Conservation (phyloP, 228 moss, liverwort and hornwort species). For the Sphagnum fallax region DNA sequence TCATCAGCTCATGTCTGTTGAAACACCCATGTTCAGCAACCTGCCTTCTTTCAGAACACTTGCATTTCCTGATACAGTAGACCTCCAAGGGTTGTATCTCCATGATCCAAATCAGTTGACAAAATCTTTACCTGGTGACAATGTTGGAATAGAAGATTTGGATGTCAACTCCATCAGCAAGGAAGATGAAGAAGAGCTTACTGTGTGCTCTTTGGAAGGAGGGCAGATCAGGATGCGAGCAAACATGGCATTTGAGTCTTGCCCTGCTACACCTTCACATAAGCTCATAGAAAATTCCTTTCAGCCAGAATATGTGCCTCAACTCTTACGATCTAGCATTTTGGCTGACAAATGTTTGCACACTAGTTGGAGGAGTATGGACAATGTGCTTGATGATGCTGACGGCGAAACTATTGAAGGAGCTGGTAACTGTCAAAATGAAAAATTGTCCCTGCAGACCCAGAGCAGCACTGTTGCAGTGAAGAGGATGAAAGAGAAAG, state of each 20-base stretch:
- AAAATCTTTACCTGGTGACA: conserved; percentile 7
- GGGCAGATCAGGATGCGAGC: conserved; percentile 66
- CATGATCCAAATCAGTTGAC: background rate
- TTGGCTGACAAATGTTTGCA: conserved; percentile 8
- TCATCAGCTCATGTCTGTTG: background rate
- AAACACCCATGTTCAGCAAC: background rate
- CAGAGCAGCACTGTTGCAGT: conserved; percentile 30
- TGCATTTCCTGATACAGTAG: background rate
- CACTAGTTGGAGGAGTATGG: conserved; percentile 21
- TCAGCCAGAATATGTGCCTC: conserved; percentile 10
- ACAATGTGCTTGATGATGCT: conserved; percentile 15
- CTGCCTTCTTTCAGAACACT: background rate
- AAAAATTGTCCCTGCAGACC: background rate
- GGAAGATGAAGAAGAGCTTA: conserved; percentile 26
- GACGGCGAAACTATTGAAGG: background rate
- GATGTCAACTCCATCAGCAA: conserved; percentile 39
- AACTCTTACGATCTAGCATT: conserved; percentile 17
- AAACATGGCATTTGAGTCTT: conserved; percentile 70
- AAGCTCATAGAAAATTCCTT: conserved; percentile 12
- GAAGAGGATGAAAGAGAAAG: conserved; percentile 26
- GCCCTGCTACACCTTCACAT: conserved; percentile 7
- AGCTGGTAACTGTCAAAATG: background rate
- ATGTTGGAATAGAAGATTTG: conserved; percentile 19
- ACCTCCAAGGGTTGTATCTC: background rate
- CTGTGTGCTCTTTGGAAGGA: conserved; percentile 20